These are phyloP conservation scores for Umbelopsis ramanniana DNA, from an alignment of 192 early-diverging fungal species.

Conservation along the genomic window DNA sequence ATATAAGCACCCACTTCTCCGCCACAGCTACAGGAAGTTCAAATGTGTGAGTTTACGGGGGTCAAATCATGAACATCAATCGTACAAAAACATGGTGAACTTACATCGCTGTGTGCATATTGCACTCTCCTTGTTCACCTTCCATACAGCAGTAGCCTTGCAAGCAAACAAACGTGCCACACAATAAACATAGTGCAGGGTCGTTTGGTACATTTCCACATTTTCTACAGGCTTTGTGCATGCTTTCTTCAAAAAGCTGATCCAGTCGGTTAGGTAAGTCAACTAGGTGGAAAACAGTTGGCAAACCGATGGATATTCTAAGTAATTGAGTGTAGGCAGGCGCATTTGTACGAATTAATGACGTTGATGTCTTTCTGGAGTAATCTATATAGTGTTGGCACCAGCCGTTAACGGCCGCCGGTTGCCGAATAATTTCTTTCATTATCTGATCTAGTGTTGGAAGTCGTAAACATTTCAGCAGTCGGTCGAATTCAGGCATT, in stretches of 20 bases:
- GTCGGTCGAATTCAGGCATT: slow-evolving; percentile 65
- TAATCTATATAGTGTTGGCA: slow-evolving; percentile 29
- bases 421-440: slow-evolving; percentile 20
- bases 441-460: slow-evolving; percentile 69
- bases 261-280: slow-evolving; percentile 84
- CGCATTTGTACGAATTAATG: slow-evolving; percentile 13
- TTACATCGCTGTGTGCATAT: slow-evolving; percentile 79
- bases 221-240: slow-evolving; percentile 74
- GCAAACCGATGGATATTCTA: slow-evolving; percentile 37
- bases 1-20: slow-evolving; percentile 89
- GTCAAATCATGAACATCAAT: not conserved
- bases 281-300: slow-evolving; percentile 60
- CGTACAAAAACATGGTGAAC: slow-evolving; percentile 12
- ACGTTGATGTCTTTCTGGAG: not conserved
- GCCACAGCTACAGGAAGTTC: slow-evolving; percentile 68
- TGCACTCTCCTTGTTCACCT: slow-evolving; percentile 91
- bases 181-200: slow-evolving; percentile 92
- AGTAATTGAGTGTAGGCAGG: slow-evolving; percentile 22
- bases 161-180: slow-evolving; percentile 91
- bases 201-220: slow-evolving; percentile 86
- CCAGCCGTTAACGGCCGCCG: slow-evolving; percentile 20
- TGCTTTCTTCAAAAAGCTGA: slow-evolving; percentile 82
- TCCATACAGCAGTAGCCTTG: slow-evolving; percentile 93
- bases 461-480: slow-evolving; percentile 73
- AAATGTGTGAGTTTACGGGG: not conserved